Conservation (phyloP, 139 green algal species). For the Tetraselmis chui region DNA sequence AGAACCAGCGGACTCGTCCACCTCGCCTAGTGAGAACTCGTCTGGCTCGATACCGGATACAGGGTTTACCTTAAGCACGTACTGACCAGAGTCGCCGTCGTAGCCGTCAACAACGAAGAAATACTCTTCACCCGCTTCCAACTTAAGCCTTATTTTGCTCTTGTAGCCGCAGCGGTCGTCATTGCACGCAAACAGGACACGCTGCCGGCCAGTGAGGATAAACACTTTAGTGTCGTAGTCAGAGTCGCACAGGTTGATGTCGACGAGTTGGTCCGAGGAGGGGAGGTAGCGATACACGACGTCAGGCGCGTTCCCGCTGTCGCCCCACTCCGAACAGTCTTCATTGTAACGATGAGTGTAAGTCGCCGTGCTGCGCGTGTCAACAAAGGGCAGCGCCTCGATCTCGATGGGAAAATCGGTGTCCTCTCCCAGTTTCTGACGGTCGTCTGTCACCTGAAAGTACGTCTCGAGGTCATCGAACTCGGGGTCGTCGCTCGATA, state of each 20-base stretch:
- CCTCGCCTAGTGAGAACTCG: not conserved
- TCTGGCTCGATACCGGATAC: not conserved
- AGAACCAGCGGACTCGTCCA: not conserved
- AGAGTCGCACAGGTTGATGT: conserved; percentile 41
- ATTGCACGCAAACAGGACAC: conserved; percentile 19
- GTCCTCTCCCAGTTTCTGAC: not conserved
- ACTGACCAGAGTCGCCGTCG: conserved; percentile 23
- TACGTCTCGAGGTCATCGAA: not conserved
- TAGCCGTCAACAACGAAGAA: conserved; percentile 35
- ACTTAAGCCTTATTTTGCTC: conserved; percentile 12
- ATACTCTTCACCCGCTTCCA: conserved; percentile 28
- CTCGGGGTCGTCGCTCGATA: not conserved
- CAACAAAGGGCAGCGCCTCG: not conserved
- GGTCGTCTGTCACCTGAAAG: not conserved
- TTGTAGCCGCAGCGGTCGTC: conserved; percentile 33
- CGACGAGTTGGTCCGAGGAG: not conserved
- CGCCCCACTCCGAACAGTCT: not conserved
- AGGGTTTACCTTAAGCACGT: conserved; percentile 17
- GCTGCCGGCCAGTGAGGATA: conserved; percentile 15
- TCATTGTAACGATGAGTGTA: not conserved
- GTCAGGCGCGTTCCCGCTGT: not conserved
- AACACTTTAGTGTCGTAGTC: conserved; percentile 43
- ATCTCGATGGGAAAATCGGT: not conserved
- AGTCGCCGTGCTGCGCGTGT: not conserved
- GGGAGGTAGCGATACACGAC: conserved; percentile 1